These are phyloP conservation scores for Euryodendron excelsum DNA, from an alignment of 148 eudicot species.

Conservation along the genomic window DNA sequence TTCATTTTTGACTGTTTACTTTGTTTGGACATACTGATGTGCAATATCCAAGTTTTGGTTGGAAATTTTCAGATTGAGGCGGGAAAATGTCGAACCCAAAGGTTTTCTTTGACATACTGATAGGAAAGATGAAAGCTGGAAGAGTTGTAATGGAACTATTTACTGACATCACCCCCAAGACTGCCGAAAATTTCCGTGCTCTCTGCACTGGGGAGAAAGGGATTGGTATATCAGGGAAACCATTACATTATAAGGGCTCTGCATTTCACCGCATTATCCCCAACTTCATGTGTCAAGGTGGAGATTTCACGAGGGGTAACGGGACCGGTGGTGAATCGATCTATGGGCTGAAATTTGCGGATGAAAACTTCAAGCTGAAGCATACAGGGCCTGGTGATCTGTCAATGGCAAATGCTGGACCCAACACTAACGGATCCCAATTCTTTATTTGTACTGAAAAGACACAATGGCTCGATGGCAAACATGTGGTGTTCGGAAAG, in stretches of 20 bases:
- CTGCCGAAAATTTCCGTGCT: constrained; percentile 86
- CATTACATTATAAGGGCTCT: constrained; percentile 84
- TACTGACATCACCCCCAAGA: constrained; percentile 64
- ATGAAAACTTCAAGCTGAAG: constrained; percentile 67
- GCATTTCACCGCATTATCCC: constrained; percentile 81
- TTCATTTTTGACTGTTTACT: neutral
- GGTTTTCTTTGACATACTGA: constrained; percentile 80
- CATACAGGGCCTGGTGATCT: constrained; percentile 45
- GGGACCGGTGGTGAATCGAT: constrained; percentile 93
- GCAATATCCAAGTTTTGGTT: neutral
- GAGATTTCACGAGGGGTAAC: constrained; percentile 83
- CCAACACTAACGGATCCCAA: constrained; percentile 51
- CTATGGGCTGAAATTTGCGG: constrained; percentile 65
- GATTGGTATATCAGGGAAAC: constrained; percentile 61
- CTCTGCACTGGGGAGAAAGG: constrained; percentile 94
- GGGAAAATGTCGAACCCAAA: constrained; percentile 63
- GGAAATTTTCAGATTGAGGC: constrained; percentile 3
- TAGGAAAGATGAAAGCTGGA: constrained; percentile 62
- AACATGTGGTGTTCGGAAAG: constrained; percentile 63
- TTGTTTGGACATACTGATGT: neutral
- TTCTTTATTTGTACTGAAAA: constrained; percentile 50
- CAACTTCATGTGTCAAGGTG: constrained; percentile 88
- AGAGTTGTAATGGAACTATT: constrained; percentile 77
- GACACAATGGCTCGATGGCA: constrained; percentile 61
- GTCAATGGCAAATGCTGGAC: constrained; percentile 65